Evolutionary conservation across 106 monocot genomes (phyloP), one percentile per base, ranked within the genome.

Genomic region (Phalaenopsis equestris): DNA sequence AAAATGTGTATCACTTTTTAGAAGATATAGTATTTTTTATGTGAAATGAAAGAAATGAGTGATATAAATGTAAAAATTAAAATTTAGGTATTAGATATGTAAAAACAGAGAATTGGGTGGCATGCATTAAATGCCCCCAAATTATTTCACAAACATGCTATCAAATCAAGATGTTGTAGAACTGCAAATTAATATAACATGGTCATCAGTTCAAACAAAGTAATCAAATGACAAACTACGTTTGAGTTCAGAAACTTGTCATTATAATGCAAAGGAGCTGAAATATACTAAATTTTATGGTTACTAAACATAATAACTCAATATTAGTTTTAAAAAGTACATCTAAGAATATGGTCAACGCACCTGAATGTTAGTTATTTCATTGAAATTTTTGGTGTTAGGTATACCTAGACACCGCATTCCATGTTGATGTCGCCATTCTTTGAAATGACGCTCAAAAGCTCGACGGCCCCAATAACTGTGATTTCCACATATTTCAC

Each of bases 381-480:
- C 98, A 79, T 98, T 98, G 90, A 98, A 98, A 70, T 94, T 94
- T 73, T 98, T 98, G 15, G 94, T 98, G 80, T 98, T 98, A 37
- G 98, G 98, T 70, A 98, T 98, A 55, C 87, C 87, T 36, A 98
- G 91, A 67, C 98, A 98, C 3, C 98, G 94, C 98, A 98, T 98
- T 36, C 98, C 98, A 77, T 98, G 98, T 56, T 98, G 98, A 81
- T 98, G 98, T n/a, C 98, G 87, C 90, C 94, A 98, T 68, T 98
- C 98, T 81, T 98, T 98, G 88, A 98, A 98, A 90, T 98, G 98
- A n/a, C 98, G 88, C 80, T 98, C 98, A 77, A 92, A 98, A 30
- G 98, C 98, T 82, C 98, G 83, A 52, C 98, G 87, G 1, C 98
- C 98, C 98, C 98, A 98, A 52, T 98, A 98, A 76, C 94, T 94